Conservation (phyloP, 2,329 filamentous ascomycete genomes). For the Daldinia sp. region DNA sequence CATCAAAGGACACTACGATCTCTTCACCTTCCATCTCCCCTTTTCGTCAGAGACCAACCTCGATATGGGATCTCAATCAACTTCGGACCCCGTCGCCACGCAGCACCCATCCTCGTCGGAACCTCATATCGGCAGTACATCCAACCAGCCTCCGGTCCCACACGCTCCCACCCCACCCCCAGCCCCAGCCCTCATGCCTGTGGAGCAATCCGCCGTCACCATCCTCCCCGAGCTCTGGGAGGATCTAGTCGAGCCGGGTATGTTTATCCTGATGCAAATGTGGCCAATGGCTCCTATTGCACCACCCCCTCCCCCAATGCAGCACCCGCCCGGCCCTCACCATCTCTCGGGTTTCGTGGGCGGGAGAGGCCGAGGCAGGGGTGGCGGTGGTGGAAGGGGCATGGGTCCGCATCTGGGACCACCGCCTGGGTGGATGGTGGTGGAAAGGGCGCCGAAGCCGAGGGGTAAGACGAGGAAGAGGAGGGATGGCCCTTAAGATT, state of each 20-base stretch:
- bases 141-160: neutral
- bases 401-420: neutral
- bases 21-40: conserved; percentile 50
- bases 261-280: conserved; percentile 66
- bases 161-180: conserved; percentile 7
- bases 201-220: conserved; percentile 45
- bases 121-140: neutral
- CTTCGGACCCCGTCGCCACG: neutral
- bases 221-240: conserved; percentile 67
- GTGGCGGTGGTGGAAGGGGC: conserved; percentile 22
- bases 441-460: conserved; percentile 16
- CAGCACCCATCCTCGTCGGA: neutral
- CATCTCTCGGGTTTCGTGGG: neutral
- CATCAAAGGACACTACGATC: conserved; percentile 62
- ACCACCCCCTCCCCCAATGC: conserved; percentile 18
- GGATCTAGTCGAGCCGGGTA: conserved; percentile 61
- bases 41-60: conserved; percentile 44
- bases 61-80: conserved; percentile 1
- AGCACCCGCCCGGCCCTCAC: neutral
- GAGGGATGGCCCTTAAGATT: conserved; percentile 22
- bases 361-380: conserved; percentile 22
- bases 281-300: conserved; percentile 56
- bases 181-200: conserved; percentile 13
- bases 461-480: conserved; percentile 40
- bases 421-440: conserved; percentile 1